Percentiles rank a stretch among this genome's conserved stretches.
phyloP scores from a whole-genome alignment of 257 asterid species.

The Solanum clarkiae region DNA sequence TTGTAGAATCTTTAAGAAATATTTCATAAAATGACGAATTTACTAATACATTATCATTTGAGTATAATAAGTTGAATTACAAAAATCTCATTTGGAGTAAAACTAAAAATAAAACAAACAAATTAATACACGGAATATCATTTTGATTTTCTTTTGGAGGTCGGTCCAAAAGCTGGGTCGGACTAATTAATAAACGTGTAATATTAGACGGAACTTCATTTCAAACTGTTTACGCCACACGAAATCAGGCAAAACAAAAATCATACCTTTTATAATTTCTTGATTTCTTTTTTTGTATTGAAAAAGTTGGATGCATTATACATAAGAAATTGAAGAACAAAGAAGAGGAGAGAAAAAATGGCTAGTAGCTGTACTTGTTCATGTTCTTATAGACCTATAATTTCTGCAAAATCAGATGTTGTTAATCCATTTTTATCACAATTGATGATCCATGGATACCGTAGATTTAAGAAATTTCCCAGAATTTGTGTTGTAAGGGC shows the following conservation, averaged over 20 bases:
- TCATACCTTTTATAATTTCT: neutral
- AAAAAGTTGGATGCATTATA: neutral
- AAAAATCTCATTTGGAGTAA: too few species aligned
- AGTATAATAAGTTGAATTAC: too few species aligned
- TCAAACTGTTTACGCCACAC: neutral
- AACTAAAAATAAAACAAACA: too few species aligned
- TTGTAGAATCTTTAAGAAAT: too few species aligned
- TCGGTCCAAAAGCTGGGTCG: neutral
- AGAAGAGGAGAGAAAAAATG: neutral
- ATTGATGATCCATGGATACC: neutral
- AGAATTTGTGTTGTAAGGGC: conserved; percentile 35
- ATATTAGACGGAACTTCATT: neutral
- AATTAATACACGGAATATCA: too few species aligned
- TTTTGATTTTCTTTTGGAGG: neutral
- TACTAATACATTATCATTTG: too few species aligned
- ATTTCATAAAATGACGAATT: too few species aligned
- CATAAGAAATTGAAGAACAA: neutral
- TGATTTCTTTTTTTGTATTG: neutral
- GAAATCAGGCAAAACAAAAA: neutral
- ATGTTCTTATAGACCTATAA: neutral
- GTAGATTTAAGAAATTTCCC: neutral
- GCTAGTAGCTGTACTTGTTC: neutral
- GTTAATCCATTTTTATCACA: neutral
- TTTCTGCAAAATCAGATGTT: neutral
- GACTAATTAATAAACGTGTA: neutral